Evolutionary conservation across 2,329 filamentous ascomycete genomes (phyloP).

Genomic region (Aspergillus pseudonomiae): DNA sequence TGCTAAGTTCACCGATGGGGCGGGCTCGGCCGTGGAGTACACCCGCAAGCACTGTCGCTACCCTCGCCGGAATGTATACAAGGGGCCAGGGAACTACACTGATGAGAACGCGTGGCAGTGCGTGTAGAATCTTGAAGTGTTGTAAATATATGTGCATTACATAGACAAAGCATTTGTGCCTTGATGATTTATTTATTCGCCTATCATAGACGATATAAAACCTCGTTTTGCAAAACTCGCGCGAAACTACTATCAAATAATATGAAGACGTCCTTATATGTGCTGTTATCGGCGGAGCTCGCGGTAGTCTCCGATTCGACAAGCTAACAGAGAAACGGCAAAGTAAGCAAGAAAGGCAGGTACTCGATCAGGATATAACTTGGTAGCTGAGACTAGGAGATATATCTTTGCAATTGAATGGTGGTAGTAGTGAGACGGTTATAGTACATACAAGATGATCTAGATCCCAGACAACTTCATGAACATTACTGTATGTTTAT

Average conservation of each 20-base stretch:
- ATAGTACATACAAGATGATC: background rate
- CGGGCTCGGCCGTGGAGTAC: slow-evolving; percentile 45
- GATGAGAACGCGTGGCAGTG: slow-evolving; percentile 40
- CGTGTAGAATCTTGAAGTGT: slow-evolving; percentile 20
- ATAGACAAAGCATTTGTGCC: background rate
- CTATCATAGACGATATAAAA: background rate
- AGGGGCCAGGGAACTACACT: slow-evolving; percentile 35
- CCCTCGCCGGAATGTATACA: slow-evolving; percentile 36
- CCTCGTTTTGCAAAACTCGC: background rate
- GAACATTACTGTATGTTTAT: background rate
- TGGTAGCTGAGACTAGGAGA: background rate
- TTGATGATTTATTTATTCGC: background rate
- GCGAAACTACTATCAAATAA: background rate
- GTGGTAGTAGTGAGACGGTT: no score
- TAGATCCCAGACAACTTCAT: background rate
- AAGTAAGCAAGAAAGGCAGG: no score
- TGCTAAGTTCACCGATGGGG: slow-evolving; percentile 48
- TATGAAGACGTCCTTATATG: background rate
- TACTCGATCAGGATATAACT: no score
- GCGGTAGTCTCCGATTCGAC: no score
- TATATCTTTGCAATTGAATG: background rate
- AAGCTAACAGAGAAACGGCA: no score
- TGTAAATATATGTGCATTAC: background rate
- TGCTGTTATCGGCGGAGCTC: no score
- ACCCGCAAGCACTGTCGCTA: slow-evolving; percentile 52